Evolutionary conservation across 2,329 filamentous ascomycete genomes (phyloP), one percentile per base, ranked within the genome.

Genomic region (Pestalotiopsis sp.): DNA sequence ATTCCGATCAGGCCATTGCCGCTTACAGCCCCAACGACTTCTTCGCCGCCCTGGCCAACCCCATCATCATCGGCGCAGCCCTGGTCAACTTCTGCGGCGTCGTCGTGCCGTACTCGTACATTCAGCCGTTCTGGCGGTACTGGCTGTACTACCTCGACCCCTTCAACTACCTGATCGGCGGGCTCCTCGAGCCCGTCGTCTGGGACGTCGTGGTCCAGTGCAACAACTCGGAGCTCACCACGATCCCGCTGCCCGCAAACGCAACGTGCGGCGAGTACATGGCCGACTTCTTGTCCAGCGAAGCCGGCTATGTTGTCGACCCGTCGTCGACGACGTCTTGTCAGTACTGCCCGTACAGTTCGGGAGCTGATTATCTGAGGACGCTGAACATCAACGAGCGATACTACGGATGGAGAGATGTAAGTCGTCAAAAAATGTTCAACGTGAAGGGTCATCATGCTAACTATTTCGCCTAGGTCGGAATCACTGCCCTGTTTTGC

Each of bases 91-190:
- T 66, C 41, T 36, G 64, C 45, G 64, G 64, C 25, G 64, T 66
- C 17, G 20, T 66, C 25, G 64, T 66, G 9, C 64, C 64, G 5
- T 66, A 66, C 17, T 20, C 23, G 3, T 17, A 57, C 5, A 66
- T 66, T 9, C 64, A 66, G 23, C 20, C 64, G 1, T 66, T 66
- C 7, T 66, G 64, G 64, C 25, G 64, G 5, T 66, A 58, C 31
- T 66, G 64, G 72, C 90, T 93, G 87, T 93, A 93, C 77, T 87
- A 91, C 49, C 81, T 92, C 66, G 92, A 89, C 0, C 92, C 93
- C 0, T 90, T 95, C 77, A 93, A 91, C 0, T 95, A 95, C 77
- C 82, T 94, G 2, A 86, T 93, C 45, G 85, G 87, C 57, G 90
- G 88, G 0, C 86, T 95, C 76, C 78, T 93, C 5, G 85, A 88